A percentile compares a stretch with the other conserved stretches of the same genome.
Evolutionary conservation across 164 flowering plant genomes (phyloP).

Genomic region (Magnolia kwangsiensis): DNA sequence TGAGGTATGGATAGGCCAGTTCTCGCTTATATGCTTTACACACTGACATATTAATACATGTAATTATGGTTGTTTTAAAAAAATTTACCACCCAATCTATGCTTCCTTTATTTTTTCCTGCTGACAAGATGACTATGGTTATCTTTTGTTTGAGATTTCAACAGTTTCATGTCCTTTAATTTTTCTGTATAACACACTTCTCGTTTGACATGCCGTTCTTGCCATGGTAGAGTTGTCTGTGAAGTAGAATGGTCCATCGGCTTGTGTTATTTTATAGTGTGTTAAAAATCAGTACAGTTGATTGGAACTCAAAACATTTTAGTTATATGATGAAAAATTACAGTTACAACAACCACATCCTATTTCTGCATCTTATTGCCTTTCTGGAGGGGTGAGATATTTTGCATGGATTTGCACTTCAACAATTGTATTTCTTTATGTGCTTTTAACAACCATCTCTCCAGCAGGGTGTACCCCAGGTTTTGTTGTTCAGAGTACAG

Average conservation of each 20-base stretch:
- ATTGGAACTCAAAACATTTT: neutral
- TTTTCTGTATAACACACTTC: neutral
- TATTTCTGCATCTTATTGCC: neutral
- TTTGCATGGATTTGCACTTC: neutral
- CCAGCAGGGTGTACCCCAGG: constrained; percentile 75
- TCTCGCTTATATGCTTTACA: neutral
- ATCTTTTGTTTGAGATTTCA: neutral
- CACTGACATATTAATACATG: neutral
- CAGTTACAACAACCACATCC: too few species aligned
- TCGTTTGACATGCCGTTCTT: neutral
- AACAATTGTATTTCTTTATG: neutral
- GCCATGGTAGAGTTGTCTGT: neutral
- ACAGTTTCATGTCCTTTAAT: neutral
- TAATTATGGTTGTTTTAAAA: too few species aligned
- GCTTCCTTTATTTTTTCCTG: neutral
- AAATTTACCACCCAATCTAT: too few species aligned
- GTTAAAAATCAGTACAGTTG: neutral
- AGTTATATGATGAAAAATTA: too few species aligned
- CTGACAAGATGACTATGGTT: neutral
- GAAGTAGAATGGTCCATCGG: neutral
- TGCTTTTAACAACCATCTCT: constrained; percentile 5
- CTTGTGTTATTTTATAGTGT: neutral
- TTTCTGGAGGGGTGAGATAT: neutral
- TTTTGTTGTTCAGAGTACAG: constrained; percentile 64
- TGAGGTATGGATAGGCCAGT: constrained; percentile 54